Conservation (phyloP, 1,284 basidiomycete species). For the Farysia itapuensis region DNA sequence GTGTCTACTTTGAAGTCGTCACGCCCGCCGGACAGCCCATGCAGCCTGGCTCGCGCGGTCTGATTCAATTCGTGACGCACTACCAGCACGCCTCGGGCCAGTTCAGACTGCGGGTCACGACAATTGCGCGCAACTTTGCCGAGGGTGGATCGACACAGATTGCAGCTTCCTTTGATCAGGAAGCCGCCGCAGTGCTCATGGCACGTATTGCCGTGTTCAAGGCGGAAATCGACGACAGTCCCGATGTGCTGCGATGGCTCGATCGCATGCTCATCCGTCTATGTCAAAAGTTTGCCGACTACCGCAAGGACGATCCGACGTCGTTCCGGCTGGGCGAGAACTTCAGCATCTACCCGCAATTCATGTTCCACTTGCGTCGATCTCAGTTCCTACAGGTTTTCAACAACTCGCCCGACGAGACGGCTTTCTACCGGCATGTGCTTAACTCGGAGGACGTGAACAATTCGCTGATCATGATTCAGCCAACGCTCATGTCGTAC, state of each 20-base stretch:
- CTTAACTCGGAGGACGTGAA: conserved; percentile 98
- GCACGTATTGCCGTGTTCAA: conserved; percentile 98
- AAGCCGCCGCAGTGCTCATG: conserved; percentile 97
- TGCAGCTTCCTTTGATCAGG: conserved; percentile 94
- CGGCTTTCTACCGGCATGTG: conserved; percentile 97
- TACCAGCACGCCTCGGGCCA: conserved; percentile 97
- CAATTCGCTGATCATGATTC: conserved; percentile 99
- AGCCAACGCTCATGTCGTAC: conserved; percentile 99
- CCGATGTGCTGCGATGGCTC: conserved; percentile 94
- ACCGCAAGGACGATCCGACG: conserved; percentile 94
- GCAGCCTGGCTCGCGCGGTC: conserved; percentile 84
- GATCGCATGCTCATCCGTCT: conserved; percentile 97
- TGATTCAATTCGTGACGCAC: conserved; percentile 98
- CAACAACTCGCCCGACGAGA: conserved; percentile 99
- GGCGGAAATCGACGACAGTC: conserved; percentile 97
- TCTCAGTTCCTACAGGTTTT: conserved; percentile 99
- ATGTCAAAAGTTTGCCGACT: conserved; percentile 99
- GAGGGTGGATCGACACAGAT: conserved; percentile 93
- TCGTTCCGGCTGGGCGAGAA: conserved; percentile 91
- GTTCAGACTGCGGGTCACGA: conserved; percentile 90
- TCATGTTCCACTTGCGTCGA: conserved; percentile 98
- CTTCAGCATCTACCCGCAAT: conserved; percentile 99
- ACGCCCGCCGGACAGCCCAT: conserved; percentile 95
- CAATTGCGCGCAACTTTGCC: conserved; percentile 93
- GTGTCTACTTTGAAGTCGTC: conserved; percentile 97